Evolutionary conservation across 306 rosid species (phyloP).

Genomic region (Quercus mongolica): DNA sequence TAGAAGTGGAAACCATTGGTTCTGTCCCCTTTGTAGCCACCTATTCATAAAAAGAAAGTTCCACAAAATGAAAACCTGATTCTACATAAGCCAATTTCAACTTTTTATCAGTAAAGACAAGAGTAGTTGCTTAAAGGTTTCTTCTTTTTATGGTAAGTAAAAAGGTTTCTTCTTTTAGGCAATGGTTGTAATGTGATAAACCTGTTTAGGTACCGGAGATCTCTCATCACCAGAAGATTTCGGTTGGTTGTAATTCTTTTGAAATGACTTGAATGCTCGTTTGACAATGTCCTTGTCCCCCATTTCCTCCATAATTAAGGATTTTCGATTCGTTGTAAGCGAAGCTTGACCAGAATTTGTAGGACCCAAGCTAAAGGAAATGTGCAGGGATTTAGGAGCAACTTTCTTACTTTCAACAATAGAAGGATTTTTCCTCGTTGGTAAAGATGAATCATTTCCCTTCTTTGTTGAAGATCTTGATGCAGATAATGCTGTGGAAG

Average conservation of each 20-base stretch:
- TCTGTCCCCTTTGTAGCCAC: conserved; percentile 50
- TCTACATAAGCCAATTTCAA: background rate
- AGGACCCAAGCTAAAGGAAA: conserved; percentile 65
- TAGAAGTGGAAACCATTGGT: conserved; percentile 48
- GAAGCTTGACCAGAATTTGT: conserved; percentile 47
- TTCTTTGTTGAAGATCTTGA: conserved; percentile 46
- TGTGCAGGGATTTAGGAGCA: conserved; percentile 54
- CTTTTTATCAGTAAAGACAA: conserved; percentile 6
- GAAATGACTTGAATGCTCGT: conserved; percentile 90
- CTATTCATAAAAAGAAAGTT: conserved; percentile 33
- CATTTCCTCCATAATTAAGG: conserved; percentile 85
- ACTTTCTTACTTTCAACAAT: conserved; percentile 44
- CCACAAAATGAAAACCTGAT: conserved; percentile 11
- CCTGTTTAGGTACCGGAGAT: conserved; percentile 53
- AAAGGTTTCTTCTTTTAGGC: background rate
- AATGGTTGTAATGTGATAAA: conserved; percentile 9
- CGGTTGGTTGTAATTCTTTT: conserved; percentile 58
- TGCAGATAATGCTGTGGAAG: conserved; percentile 27
- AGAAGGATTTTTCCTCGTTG: conserved; percentile 43
- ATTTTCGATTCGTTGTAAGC: conserved; percentile 46
- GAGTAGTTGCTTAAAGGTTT: background rate
- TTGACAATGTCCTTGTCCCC: conserved; percentile 91
- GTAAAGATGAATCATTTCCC: conserved; percentile 39
- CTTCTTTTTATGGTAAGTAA: background rate
- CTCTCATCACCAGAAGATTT: conserved; percentile 46